Conservation (phyloP, 805 yeast genomes). For the Cyberlindnera mississippiensis region DNA sequence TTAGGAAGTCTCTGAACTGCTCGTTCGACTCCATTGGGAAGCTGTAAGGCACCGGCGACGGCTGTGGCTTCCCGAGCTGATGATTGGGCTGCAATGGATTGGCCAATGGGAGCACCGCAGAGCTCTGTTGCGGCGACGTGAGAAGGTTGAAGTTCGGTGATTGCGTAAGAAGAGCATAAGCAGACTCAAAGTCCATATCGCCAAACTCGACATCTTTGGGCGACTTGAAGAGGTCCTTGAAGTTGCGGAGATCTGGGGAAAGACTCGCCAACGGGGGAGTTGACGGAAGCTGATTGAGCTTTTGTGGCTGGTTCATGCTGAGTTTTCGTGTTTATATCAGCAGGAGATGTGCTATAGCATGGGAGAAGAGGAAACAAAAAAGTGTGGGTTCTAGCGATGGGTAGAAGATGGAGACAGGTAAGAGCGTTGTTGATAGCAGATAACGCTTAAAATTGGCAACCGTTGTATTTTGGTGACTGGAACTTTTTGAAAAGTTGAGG, state of each 20-base stretch:
- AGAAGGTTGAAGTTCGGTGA: conserved; percentile 17
- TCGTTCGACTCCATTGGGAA: conserved; percentile 1
- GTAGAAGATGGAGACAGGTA: too few relatives aligned
- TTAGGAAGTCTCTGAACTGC: conserved; percentile 13
- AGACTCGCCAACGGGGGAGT: conserved; percentile 15
- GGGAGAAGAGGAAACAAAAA: too few relatives aligned
- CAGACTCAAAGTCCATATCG: conserved; percentile 28
- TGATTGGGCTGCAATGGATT: background rate
- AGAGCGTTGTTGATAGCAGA: too few relatives aligned
- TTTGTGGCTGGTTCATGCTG: conserved; percentile 12
- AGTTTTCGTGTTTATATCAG: background rate
- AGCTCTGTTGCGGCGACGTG: conserved; percentile 3
- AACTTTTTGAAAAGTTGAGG: too few relatives aligned
- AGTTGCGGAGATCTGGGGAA: conserved; percentile 14
- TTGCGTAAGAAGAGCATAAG: conserved; percentile 27
- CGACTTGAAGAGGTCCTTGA: conserved; percentile 10
- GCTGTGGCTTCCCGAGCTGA: background rate
- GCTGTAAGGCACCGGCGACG: conserved; percentile 1
- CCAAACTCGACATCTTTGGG: conserved; percentile 4
- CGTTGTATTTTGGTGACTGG: too few relatives aligned
- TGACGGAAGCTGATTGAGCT: conserved; percentile 9
- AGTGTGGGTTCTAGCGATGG: too few relatives aligned
- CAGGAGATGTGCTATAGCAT: background rate
- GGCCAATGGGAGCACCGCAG: background rate
- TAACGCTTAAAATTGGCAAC: too few relatives aligned